phyloP scores from a whole-genome alignment of 1,284 basidiomycete species.

The Leucoagaricus sp. region DNA sequence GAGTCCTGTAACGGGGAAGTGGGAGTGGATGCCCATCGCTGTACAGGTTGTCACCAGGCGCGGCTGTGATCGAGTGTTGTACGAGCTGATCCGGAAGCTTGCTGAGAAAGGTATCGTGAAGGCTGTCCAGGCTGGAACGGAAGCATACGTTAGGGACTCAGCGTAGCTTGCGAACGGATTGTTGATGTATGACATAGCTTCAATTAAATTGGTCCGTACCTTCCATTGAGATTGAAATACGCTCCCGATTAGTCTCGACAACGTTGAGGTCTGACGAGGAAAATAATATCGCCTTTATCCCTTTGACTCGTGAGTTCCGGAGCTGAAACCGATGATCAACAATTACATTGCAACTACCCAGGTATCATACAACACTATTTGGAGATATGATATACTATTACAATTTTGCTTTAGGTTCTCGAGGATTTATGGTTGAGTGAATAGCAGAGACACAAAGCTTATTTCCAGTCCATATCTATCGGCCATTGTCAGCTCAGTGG shows the following conservation, averaged over 20 bases:
- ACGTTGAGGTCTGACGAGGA: no score
- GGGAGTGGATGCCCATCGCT: slow-evolving; percentile 35
- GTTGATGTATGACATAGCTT: neutral
- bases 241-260: no score
- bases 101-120: slow-evolving; percentile 25
- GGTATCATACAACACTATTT: neutral
- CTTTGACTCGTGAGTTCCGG: neutral
- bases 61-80: slow-evolving; percentile 35
- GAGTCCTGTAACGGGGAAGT: slow-evolving; percentile 30
- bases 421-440: slow-evolving; percentile 42
- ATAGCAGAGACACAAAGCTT: slow-evolving; percentile 45
- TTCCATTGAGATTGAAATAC: no score
- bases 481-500: neutral
- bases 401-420: neutral
- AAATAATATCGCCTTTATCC: no score
- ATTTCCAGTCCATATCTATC: slow-evolving; percentile 36
- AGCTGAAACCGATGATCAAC: no score
- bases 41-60: slow-evolving; percentile 33
- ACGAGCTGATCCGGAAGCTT: slow-evolving; percentile 31
- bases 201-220: no score
- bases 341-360: no score
- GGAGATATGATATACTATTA: slow-evolving; percentile 15
- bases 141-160: neutral
- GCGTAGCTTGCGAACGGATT: neutral
- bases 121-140: slow-evolving; percentile 25